These are phyloP conservation scores for Ceratobasidium sp. DNA, from an alignment of 1,284 basidiomycete species.

Conservation along the genomic window DNA sequence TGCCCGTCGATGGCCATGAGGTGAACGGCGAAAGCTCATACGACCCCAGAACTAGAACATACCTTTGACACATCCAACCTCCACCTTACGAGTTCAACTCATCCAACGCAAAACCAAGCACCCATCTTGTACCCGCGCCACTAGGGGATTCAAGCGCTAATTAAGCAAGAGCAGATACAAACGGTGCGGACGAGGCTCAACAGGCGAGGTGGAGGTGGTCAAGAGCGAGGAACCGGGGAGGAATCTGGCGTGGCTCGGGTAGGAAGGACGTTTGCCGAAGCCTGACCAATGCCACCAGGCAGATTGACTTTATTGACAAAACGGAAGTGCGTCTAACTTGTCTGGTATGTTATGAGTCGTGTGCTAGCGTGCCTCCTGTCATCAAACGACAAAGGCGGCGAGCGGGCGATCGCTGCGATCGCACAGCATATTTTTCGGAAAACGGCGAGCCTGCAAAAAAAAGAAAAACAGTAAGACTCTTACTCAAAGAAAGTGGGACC, in stretches of 20 bases:
- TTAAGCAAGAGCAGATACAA: background rate
- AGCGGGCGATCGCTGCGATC: background rate
- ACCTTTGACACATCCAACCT: background rate
- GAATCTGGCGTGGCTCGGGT: constrained; percentile 1
- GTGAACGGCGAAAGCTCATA: background rate
- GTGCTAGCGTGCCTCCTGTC: constrained; percentile 1
- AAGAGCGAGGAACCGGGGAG: background rate
- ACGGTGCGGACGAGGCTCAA: background rate
- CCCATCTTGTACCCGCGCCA: constrained; percentile 11
- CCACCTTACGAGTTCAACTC: background rate
- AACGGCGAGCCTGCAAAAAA: background rate
- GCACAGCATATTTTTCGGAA: background rate
- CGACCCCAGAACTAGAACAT: background rate
- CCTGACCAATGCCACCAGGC: background rate
- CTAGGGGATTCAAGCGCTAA: constrained; percentile 22
- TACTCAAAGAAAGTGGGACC: background rate
- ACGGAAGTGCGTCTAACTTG: background rate
- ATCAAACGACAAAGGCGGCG: constrained; percentile 5
- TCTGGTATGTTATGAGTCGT: background rate
- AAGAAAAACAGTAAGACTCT: background rate
- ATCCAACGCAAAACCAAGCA: background rate
- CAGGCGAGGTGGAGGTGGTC: background rate
- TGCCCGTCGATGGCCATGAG: background rate
- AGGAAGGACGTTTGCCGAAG: background rate
- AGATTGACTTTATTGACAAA: constrained; percentile 13